Conservation (phyloP, 768 basidiomycete genomes). For the Hericium alpestre region DNA sequence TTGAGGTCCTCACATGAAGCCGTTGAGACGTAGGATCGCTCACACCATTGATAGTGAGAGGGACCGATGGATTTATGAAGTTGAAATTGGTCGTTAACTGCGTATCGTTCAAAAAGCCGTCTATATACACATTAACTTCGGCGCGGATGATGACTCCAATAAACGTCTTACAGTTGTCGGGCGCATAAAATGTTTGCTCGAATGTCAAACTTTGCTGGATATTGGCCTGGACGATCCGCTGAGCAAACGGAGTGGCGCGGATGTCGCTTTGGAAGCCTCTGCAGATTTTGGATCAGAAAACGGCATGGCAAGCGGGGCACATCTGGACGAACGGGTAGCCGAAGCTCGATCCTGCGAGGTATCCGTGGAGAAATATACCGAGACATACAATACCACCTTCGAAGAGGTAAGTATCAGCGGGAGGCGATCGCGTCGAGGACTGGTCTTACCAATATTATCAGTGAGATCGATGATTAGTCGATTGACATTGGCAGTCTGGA, state of each 20-base stretch:
- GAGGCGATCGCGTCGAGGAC: no score
- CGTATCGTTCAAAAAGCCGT: slow-evolving; percentile 24
- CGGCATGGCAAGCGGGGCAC: background rate
- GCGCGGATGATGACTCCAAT: background rate
- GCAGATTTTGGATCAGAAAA: background rate
- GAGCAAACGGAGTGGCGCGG: slow-evolving; percentile 46
- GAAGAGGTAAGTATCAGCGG: background rate
- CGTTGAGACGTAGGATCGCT: slow-evolving; percentile 22
- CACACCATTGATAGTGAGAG: slow-evolving; percentile 19
- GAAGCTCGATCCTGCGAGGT: slow-evolving; percentile 38
- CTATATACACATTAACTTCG: slow-evolving; percentile 1
- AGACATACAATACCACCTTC: slow-evolving; percentile 51
- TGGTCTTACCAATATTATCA: slow-evolving; percentile 46
- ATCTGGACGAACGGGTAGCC: slow-evolving; percentile 36
- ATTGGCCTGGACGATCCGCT: slow-evolving; percentile 44
- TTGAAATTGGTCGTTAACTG: slow-evolving; percentile 16
- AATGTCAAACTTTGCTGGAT: slow-evolving; percentile 33
- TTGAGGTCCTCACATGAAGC: slow-evolving; percentile 17
- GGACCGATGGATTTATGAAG: slow-evolving; percentile 22
- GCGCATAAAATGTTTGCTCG: slow-evolving; percentile 32
- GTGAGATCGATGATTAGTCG: slow-evolving; percentile 47
- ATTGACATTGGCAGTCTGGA: slow-evolving; percentile 38
- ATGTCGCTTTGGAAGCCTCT: slow-evolving; percentile 49
- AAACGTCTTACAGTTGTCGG: slow-evolving; percentile 39
- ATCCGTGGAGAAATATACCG: slow-evolving; percentile 49